A percentile compares a stretch with the other conserved stretches of the same genome.
Evolutionary conservation across 164 flowering plant genomes (phyloP).

Genomic region (Dillenia turbinata): DNA sequence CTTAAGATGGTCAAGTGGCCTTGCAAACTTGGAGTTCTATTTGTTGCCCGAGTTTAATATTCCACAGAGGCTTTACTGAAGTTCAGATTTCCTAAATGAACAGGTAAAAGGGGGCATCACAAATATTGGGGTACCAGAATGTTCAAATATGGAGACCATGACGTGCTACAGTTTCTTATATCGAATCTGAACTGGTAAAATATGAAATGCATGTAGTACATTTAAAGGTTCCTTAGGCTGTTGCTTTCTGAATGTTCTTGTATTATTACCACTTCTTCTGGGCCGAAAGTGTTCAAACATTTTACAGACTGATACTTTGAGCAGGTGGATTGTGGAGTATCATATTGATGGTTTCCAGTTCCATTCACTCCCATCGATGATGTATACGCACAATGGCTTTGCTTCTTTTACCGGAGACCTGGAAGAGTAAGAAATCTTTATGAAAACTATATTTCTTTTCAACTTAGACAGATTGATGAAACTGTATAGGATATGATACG

Average conservation of each 20-base stretch:
- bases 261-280: neutral
- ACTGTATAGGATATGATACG: too few relatives aligned
- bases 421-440: conserved; percentile 71
- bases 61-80: too few relatives aligned
- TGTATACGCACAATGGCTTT: conserved; percentile 97
- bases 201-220: conserved; percentile 4
- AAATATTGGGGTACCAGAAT: conserved; percentile 98
- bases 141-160: conserved; percentile 90
- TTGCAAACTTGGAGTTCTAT: too few relatives aligned
- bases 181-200: conserved; percentile 92
- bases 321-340: conserved; percentile 97
- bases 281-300: neutral
- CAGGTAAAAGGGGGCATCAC: conserved; percentile 95
- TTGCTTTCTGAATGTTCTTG: neutral
- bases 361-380: conserved; percentile 94
- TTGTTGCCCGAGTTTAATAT: too few relatives aligned
- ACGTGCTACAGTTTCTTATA: conserved; percentile 86
- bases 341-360: conserved; percentile 93
- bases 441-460: too few relatives aligned
- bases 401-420: conserved; percentile 88
- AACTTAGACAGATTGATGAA: too few relatives aligned
- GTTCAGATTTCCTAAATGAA: conserved; percentile 8
- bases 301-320: conserved; percentile 7
- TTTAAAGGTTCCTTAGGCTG: neutral
- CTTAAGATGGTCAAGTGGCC: too few relatives aligned